These are phyloP conservation scores for Trichoderma citrinoviride DNA, from an alignment of 2,329 filamentous ascomycete species.

Conservation along the genomic window DNA sequence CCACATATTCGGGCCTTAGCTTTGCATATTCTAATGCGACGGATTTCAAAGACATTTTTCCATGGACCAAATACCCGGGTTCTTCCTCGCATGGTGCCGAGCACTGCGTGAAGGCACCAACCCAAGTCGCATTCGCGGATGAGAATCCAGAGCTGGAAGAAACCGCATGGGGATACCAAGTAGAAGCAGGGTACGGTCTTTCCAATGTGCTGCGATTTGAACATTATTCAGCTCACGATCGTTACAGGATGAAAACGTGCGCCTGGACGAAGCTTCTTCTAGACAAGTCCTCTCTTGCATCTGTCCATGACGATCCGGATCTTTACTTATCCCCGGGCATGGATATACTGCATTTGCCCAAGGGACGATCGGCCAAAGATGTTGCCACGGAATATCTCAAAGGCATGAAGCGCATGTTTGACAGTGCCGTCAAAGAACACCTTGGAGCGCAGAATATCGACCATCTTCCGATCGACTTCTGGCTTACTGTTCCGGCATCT, in stretches of 20 bases:
- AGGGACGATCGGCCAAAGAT: slow-evolving; percentile 16
- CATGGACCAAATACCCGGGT: slow-evolving; percentile 26
- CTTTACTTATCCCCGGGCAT: neutral
- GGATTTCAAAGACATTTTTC: slow-evolving; percentile 24
- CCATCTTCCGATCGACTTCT: neutral
- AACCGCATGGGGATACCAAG: slow-evolving; percentile 23
- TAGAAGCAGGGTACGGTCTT: slow-evolving; percentile 13
- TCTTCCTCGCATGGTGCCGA: slow-evolving; percentile 21
- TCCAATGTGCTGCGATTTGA: no score
- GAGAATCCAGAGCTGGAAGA: slow-evolving; percentile 22
- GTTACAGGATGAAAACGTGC: slow-evolving; percentile 16
- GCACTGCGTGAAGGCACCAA: slow-evolving; percentile 25
- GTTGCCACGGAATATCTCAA: slow-evolving; percentile 20
- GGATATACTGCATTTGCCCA: slow-evolving; percentile 19
- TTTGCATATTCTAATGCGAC: slow-evolving; percentile 24
- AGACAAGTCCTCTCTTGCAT: slow-evolving; percentile 13
- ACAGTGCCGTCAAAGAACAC: neutral
- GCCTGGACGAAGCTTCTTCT: slow-evolving; percentile 24
- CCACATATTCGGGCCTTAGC: slow-evolving; percentile 26
- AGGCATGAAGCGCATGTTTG: slow-evolving; percentile 22
- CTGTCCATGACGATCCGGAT: slow-evolving; percentile 14
- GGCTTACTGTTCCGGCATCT: neutral
- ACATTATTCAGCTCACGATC: no score
- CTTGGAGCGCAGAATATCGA: neutral
- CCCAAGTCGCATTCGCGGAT: slow-evolving; percentile 20